Evolutionary conservation across 2,329 filamentous ascomycete genomes (phyloP).

Genomic region (Ascochyta koolunga): DNA sequence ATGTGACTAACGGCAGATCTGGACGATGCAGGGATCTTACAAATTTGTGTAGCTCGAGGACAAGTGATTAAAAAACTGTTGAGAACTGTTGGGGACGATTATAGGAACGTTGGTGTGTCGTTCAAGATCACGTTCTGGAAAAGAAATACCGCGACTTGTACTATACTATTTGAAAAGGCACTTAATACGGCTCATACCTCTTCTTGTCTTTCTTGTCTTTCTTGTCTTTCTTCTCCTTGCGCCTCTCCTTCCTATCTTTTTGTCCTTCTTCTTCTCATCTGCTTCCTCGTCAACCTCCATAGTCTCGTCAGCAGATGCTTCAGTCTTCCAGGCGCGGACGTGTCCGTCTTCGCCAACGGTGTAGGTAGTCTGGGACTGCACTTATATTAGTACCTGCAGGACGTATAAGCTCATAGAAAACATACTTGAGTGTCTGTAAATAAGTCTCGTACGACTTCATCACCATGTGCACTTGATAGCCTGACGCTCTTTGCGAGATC

Average conservation of each 20-base stretch:
- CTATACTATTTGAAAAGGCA: neutral
- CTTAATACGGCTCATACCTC: conserved; percentile 49
- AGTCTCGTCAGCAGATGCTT: conserved; percentile 16
- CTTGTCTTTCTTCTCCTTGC: conserved; percentile 45
- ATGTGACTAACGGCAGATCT: conserved; percentile 7
- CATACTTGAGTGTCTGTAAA: conserved; percentile 48
- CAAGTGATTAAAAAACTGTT: too few species aligned
- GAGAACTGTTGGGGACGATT: too few species aligned
- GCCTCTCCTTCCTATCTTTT: conserved; percentile 40
- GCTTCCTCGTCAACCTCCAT: conserved; percentile 38
- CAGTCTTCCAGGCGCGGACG: conserved; percentile 51
- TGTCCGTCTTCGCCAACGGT: conserved; percentile 58
- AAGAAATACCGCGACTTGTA: neutral
- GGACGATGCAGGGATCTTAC: neutral
- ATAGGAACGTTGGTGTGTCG: too few species aligned
- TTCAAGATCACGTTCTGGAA: too few species aligned
- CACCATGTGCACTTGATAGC: conserved; percentile 54
- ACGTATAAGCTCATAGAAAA: neutral
- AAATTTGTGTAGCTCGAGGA: too few species aligned
- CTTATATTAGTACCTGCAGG: neutral
- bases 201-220: conserved; percentile 42
- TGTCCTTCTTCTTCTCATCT: conserved; percentile 25
- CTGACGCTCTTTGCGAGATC: conserved; percentile 29
- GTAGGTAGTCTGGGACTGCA: conserved; percentile 45
- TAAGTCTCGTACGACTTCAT: conserved; percentile 56